Evolutionary conservation across 2,329 filamentous ascomycete genomes (phyloP).

Genomic region (Ophiostoma sp.): DNA sequence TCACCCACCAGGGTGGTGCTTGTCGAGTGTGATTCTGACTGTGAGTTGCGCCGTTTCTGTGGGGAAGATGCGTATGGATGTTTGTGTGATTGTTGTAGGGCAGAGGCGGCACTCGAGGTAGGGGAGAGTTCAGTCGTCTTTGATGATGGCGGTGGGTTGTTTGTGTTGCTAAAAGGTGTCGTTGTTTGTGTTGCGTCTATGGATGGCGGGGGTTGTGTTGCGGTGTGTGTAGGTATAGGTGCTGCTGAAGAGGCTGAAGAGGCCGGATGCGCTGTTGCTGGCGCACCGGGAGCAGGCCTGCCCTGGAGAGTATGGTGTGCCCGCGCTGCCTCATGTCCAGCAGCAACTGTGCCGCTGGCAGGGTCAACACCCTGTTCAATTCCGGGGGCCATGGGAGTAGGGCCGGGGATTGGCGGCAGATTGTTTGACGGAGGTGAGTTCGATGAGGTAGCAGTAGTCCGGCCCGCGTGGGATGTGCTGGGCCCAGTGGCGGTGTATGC

Average conservation of each 20-base stretch:
- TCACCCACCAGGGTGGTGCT: background rate
- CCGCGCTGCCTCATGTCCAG: constrained; percentile 5
- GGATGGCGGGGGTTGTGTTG: background rate
- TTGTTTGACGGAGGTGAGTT: constrained; percentile 26
- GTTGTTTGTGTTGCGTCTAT: background rate
- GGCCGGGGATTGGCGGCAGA: constrained; percentile 31
- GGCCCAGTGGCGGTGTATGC: constrained; percentile 33
- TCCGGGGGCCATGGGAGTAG: constrained; percentile 31
- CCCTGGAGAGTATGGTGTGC: background rate
- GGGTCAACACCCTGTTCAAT: constrained; percentile 28
- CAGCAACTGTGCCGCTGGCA: constrained; percentile 17
- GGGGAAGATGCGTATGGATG: constrained; percentile 22
- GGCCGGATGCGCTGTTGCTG: background rate
- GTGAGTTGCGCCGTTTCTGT: constrained; percentile 44
- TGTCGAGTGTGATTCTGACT: constrained; percentile 35
- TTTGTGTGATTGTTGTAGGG: constrained; percentile 18
- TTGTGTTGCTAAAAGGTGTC: constrained; percentile 11
- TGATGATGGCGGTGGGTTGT: constrained; percentile 11
- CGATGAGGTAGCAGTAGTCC: background rate
- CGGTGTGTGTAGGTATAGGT: constrained; percentile 6
- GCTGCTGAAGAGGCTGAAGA: background rate
- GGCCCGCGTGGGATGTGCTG: background rate
- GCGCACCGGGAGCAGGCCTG: constrained; percentile 12
- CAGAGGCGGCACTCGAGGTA: background rate
- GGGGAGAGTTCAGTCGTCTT: background rate